Percentiles rank a stretch among this genome's conserved stretches.
These are phyloP conservation scores for Sugiyamaella xylanicola DNA, from an alignment of 1,139 yeast species.

Conservation along the genomic window DNA sequence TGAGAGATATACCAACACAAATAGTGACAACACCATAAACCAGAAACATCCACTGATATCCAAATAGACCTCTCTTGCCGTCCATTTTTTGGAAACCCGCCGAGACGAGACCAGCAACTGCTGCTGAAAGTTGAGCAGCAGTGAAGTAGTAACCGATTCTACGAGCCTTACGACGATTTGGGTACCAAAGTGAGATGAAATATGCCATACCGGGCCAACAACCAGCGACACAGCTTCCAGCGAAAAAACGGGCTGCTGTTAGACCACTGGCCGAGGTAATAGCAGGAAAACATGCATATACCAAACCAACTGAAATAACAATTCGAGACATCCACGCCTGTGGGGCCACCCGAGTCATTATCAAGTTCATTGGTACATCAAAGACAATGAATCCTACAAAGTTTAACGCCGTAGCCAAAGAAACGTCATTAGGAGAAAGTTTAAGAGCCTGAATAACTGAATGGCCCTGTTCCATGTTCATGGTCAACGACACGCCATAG, in stretches of 20 bases:
- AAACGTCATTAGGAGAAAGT: conserved; percentile 58
- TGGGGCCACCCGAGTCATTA: conserved; percentile 82
- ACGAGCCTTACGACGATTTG: conserved; percentile 71
- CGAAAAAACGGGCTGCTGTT: conserved; percentile 69
- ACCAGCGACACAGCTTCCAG: conserved; percentile 86
- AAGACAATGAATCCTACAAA: conserved; percentile 82
- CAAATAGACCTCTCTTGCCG: conserved; percentile 65
- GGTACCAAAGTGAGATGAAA: conserved; percentile 84
- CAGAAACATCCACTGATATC: conserved; percentile 88
- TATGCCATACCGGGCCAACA: conserved; percentile 94
- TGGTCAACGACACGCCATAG: conserved; percentile 78
- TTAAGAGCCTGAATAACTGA: conserved; percentile 58
- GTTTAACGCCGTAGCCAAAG: conserved; percentile 79
- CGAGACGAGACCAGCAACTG: conserved; percentile 80
- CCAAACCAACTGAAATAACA: conserved; percentile 73
- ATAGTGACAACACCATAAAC: conserved; percentile 76
- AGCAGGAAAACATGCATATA: conserved; percentile 71
- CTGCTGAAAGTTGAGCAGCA: conserved; percentile 86
- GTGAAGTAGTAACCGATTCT: conserved; percentile 88
- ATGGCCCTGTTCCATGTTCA: conserved; percentile 67
- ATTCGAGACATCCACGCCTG: conserved; percentile 85
- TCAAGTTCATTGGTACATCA: conserved; percentile 84
- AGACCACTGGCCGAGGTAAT: conserved; percentile 58
- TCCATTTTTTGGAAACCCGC: conserved; percentile 90
- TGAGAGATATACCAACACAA: conserved; percentile 60